phyloP scores from a whole-genome alignment of 2,329 filamentous ascomycete genomes.

The Arthrinium phaeospermum region DNA sequence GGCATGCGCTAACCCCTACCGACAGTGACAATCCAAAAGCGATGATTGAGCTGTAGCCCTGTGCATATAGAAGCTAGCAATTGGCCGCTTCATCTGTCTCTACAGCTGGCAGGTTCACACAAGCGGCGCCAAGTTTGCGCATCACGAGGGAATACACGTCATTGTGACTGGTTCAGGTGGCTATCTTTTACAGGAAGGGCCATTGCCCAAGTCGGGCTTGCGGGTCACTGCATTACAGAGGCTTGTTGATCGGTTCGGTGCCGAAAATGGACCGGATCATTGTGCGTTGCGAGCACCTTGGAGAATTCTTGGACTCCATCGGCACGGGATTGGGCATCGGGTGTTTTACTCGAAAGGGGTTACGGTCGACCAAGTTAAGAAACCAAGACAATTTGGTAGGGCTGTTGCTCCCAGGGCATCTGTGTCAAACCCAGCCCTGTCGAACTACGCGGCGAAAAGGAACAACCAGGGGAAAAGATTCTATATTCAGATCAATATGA shows the following conservation, averaged over 20 bases:
- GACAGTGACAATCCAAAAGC: conserved; percentile 7
- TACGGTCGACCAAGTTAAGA: conserved; percentile 12
- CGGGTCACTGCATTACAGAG: conserved; percentile 13
- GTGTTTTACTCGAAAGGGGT: conserved; percentile 17
- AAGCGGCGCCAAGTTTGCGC: conserved; percentile 12
- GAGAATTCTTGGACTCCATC: neutral
- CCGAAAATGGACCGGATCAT: conserved; percentile 17
- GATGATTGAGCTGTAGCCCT: conserved; percentile 1
- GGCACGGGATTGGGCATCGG: conserved; percentile 17
- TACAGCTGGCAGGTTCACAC: neutral
- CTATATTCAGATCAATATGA: conserved; percentile 1
- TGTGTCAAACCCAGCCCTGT: conserved; percentile 11
- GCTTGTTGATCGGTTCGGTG: conserved; percentile 16
- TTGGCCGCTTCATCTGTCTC: conserved; percentile 2
- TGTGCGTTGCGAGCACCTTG: conserved; percentile 2
- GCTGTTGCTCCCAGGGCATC: neutral
- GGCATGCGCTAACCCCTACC: neutral
- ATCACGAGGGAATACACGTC: conserved; percentile 14
- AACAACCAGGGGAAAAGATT: neutral
- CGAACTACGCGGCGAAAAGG: neutral
- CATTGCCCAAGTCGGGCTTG: conserved; percentile 11
- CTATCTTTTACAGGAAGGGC: conserved; percentile 14
- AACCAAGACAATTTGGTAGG: conserved; percentile 2
- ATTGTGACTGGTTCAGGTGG: conserved; percentile 14
- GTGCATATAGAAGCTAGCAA: neutral